A percentile compares a stretch with the other conserved stretches of the same genome.
Evolutionary conservation across 805 yeast species (phyloP).

Genomic region (Metschnikowia orientalis): DNA sequence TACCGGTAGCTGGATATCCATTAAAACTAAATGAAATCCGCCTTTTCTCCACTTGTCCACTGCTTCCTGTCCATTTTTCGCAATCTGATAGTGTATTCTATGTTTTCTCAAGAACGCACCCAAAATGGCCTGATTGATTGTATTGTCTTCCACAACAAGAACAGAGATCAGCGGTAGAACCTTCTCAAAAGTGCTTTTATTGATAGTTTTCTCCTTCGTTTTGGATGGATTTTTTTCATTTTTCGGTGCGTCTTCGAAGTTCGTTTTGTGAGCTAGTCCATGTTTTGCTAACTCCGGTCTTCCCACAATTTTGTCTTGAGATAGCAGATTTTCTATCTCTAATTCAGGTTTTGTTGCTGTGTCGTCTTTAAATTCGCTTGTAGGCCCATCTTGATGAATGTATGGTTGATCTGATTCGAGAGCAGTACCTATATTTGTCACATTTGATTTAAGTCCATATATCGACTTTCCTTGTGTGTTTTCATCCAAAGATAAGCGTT

Average conservation of each 20-base stretch:
- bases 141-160: slow-evolving; percentile 92
- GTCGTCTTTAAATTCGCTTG: no score
- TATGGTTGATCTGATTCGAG: slow-evolving; percentile 2
- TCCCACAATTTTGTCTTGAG: no score
- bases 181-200: slow-evolving; percentile 43
- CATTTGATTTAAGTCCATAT: slow-evolving; percentile 10
- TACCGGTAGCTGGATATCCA: slow-evolving; percentile 97
- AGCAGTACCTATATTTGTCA: slow-evolving; percentile 18
- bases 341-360: no score
- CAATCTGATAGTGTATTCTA: slow-evolving; percentile 77
- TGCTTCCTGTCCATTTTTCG: slow-evolving; percentile 93
- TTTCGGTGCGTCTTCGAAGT: neutral
- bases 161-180: slow-evolving; percentile 89
- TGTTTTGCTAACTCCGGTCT: no score
- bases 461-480: slow-evolving; percentile 3
- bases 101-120: slow-evolving; percentile 85
- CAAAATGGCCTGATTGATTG: slow-evolving; percentile 87
- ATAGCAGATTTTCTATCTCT: no score
- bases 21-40: slow-evolving; percentile 87
- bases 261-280: neutral
- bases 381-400: no score
- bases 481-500: slow-evolving; percentile 21
- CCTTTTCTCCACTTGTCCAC: slow-evolving; percentile 92
- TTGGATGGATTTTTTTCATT: neutral
- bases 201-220: slow-evolving; percentile 15